These are phyloP conservation scores for Trifolium fragiferum DNA, from an alignment of 306 rosid genomes.

Conservation along the genomic window DNA sequence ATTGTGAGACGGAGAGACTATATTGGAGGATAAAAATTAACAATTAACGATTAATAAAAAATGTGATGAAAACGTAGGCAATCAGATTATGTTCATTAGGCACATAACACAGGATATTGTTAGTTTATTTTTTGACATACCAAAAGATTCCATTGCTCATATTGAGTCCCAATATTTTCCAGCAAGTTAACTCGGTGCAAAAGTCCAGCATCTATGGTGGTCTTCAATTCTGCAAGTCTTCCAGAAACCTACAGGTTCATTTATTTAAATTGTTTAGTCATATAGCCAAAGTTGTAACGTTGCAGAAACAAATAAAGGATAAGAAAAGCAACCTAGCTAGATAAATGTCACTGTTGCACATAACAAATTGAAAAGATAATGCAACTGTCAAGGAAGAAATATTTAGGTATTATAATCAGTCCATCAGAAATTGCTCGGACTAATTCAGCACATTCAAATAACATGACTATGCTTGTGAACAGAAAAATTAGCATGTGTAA, in stretches of 20 bases:
- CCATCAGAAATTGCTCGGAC: conserved; percentile 10
- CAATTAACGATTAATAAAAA: neutral
- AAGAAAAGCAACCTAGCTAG: conserved; percentile 12
- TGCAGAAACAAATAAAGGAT: conserved; percentile 22
- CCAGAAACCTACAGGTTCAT: conserved; percentile 69
- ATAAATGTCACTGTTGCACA: conserved; percentile 20
- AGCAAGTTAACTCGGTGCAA: conserved; percentile 73
- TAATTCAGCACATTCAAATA: conserved; percentile 9
- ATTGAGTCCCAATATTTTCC: conserved; percentile 70
- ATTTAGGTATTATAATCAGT: conserved; percentile 34
- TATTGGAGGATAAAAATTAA: conserved; percentile 16
- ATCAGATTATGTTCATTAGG: conserved; percentile 7
- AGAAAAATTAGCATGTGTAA: conserved; percentile 3
- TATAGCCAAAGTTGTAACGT: neutral
- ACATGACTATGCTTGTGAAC: neutral
- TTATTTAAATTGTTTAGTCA: conserved; percentile 27
- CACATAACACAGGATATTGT: conserved; percentile 13
- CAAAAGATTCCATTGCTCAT: conserved; percentile 82
- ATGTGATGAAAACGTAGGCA: conserved; percentile 19
- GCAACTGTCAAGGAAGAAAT: conserved; percentile 22
- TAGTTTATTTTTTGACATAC: conserved; percentile 51
- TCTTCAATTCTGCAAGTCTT: conserved; percentile 76
- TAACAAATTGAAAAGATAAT: conserved; percentile 14
- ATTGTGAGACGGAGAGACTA: neutral
- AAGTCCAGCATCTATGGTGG: conserved; percentile 82